phyloP scores from a whole-genome alignment of 2,329 filamentous ascomycete genomes.

The Juglanconis juglandina region DNA sequence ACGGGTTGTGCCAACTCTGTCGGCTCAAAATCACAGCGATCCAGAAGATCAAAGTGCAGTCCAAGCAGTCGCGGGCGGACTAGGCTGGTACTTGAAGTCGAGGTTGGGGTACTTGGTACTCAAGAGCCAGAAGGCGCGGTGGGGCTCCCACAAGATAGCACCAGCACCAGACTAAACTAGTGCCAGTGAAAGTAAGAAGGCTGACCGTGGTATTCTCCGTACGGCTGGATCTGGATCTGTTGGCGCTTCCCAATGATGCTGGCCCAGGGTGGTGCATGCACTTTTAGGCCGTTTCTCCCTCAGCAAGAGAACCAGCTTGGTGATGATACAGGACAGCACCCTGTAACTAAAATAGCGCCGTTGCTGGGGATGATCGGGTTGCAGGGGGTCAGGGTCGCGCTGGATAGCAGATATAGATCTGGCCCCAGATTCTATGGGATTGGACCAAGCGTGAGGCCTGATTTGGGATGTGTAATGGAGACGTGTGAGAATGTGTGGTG shows the following conservation, averaged over 20 bases:
- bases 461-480: slow-evolving; percentile 12
- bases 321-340: not conserved
- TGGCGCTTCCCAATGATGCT: not conserved
- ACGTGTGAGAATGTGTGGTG: slow-evolving; percentile 12
- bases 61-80: not conserved
- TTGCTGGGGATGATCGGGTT: slow-evolving; percentile 2
- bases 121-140: slow-evolving; percentile 16
- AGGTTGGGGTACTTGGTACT: slow-evolving; percentile 15
- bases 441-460: not conserved
- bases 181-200: slow-evolving; percentile 18
- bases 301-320: not conserved
- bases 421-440: not conserved
- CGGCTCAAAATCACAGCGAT: no score
- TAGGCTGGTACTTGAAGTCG: not conserved
- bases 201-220: not conserved
- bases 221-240: not conserved
- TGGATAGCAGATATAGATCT: not conserved
- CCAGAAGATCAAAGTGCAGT: not conserved
- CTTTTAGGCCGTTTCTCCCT: not conserved
- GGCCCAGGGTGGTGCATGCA: not conserved
- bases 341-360: slow-evolving; percentile 3
- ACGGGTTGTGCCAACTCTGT: no score
- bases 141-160: slow-evolving; percentile 16
- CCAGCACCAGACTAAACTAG: slow-evolving; percentile 17
- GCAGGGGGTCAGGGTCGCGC: not conserved